Percentiles rank a stretch among this genome's conserved stretches.
phyloP scores from a whole-genome alignment of 345 rosid species.

The Arabidopsis arenosa region DNA sequence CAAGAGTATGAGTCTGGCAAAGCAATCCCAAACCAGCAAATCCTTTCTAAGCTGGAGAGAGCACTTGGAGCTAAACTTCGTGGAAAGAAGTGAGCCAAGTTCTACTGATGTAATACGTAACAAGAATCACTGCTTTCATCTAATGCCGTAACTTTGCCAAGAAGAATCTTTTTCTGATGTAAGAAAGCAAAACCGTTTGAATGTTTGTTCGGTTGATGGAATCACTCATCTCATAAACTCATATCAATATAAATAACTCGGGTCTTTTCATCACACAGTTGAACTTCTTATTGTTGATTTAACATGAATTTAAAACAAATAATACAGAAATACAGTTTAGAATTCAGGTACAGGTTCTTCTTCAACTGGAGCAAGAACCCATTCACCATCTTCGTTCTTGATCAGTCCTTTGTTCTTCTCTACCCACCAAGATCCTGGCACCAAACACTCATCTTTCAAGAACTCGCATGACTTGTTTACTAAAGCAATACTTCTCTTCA shows the following conservation, averaged over 20 bases:
- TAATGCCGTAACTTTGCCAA: conserved; percentile 16
- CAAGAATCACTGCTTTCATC: conserved; percentile 28
- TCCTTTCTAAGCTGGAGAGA: conserved; percentile 86
- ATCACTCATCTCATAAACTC: conserved; percentile 19
- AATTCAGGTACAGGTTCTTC: conserved; percentile 74
- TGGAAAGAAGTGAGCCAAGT: conserved; percentile 75
- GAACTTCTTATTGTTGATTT: background rate
- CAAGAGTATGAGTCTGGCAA: conserved; percentile 98
- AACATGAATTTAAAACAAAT: background rate
- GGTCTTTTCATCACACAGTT: conserved; percentile 15
- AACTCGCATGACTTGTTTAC: conserved; percentile 79
- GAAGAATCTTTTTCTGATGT: conserved; percentile 29
- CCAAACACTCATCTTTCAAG: conserved; percentile 73
- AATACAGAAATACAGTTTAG: conserved; percentile 18
- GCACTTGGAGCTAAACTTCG: conserved; percentile 89
- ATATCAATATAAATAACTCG: conserved; percentile 29
- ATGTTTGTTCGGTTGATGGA: conserved; percentile 32
- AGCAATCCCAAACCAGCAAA: conserved; percentile 97
- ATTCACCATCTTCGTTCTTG: conserved; percentile 62
- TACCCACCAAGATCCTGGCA: conserved; percentile 89
- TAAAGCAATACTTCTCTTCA: conserved; percentile 82
- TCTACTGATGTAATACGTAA: conserved; percentile 16
- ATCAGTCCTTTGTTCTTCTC: conserved; percentile 87
- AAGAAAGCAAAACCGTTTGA: conserved; percentile 35
- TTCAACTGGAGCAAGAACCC: conserved; percentile 55